Conservation (phyloP, 2,329 filamentous ascomycete species). For the Pleoardoris graminearum region DNA sequence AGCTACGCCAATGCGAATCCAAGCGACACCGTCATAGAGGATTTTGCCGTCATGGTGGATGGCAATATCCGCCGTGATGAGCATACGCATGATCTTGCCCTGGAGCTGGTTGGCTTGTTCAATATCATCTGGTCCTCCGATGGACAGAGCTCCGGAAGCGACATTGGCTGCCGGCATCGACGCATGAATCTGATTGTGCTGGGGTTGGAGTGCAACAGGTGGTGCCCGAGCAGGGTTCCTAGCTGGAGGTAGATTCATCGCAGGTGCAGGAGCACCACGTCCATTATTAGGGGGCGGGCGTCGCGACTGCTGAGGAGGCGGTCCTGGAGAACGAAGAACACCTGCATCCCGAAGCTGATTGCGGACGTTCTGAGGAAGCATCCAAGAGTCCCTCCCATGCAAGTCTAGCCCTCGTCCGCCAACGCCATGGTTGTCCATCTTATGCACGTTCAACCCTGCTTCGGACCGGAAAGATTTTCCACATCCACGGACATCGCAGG, state of each 20-base stretch:
- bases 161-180: neutral
- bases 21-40: constrained; percentile 25
- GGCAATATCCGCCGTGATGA: constrained; percentile 33
- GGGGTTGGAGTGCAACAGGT: neutral
- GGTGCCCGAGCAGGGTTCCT: neutral
- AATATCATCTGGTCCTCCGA: constrained; percentile 25
- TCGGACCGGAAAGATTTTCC: constrained; percentile 23
- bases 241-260: neutral
- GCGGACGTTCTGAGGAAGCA: constrained; percentile 22
- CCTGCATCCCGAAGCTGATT: constrained; percentile 21
- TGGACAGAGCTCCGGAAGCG: neutral
- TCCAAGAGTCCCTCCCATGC: constrained; percentile 26
- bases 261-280: constrained; percentile 1
- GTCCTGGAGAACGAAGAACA: constrained; percentile 7
- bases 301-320: constrained; percentile 4
- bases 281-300: neutral
- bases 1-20: constrained; percentile 28
- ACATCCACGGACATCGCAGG: constrained; percentile 13
- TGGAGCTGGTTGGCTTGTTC: constrained; percentile 31
- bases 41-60: constrained; percentile 34
- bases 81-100: constrained; percentile 30
- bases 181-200: neutral
- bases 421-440: constrained; percentile 26
- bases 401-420: constrained; percentile 27
- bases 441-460: constrained; percentile 25